A percentile compares a stretch with the other conserved stretches of the same genome.
Conservation (phyloP, 1,284 basidiomycete species). For the Fistulinella staudtii region DNA sequence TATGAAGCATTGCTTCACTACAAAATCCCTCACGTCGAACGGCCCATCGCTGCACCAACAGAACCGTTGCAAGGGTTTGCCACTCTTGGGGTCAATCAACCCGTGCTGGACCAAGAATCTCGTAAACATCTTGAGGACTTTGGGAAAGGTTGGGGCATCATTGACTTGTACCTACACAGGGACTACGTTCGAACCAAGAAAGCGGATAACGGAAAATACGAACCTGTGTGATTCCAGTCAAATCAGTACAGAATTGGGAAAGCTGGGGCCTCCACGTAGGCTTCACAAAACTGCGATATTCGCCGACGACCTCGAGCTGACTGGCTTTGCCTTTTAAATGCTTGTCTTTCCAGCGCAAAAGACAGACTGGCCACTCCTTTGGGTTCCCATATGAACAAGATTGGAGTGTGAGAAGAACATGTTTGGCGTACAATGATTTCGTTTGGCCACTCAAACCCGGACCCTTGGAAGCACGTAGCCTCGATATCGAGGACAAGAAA, state of each 20-base stretch:
- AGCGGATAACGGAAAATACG: constrained; percentile 20
- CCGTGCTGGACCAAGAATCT: constrained; percentile 67
- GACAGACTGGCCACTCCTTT: constrained; percentile 85
- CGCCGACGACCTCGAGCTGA: constrained; percentile 63
- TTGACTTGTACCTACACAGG: constrained; percentile 73
- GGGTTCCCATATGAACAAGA: constrained; percentile 18
- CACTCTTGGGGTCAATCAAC: constrained; percentile 56
- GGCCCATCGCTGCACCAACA: constrained; percentile 81
- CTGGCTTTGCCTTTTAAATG: constrained; percentile 48
- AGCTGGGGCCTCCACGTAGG: constrained; percentile 85
- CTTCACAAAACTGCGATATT: constrained; percentile 85
- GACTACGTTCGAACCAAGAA: constrained; percentile 3
- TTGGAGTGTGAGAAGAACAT: constrained; percentile 21
- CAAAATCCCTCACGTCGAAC: constrained; percentile 81
- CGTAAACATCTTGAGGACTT: constrained; percentile 62
- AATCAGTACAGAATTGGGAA: constrained; percentile 76
- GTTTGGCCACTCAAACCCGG: constrained; percentile 76
- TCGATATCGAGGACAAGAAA: constrained; percentile 86
- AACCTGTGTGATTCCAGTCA: constrained; percentile 94
- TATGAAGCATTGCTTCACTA: constrained; percentile 84
- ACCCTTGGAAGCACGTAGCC: constrained; percentile 75
- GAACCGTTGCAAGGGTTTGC: constrained; percentile 54
- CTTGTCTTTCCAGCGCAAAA: constrained; percentile 79
- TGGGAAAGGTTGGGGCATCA: constrained; percentile 69
- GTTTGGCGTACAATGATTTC: constrained; percentile 80